Percentiles rank a stretch among this genome's conserved stretches.
Conservation (phyloP, 176 grass and related monocot genomes). For the Eleusine indica region DNA sequence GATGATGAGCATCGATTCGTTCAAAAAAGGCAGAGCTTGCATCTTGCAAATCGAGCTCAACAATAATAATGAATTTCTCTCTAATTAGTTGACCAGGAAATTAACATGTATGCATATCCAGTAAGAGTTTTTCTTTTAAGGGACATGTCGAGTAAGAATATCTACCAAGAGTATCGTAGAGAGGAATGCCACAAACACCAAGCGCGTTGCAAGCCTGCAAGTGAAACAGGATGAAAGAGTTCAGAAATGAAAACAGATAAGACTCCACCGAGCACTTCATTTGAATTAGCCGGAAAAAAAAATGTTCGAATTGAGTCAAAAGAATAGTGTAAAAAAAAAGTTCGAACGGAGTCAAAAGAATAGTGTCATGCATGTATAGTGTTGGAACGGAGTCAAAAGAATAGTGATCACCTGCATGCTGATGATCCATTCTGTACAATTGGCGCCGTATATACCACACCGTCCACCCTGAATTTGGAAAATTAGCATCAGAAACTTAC, state of each 20-base stretch:
- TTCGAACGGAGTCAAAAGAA: no score
- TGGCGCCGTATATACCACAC: constrained; percentile 80
- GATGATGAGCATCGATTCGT: not conserved
- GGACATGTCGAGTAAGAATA: not conserved
- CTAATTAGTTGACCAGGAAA: no score
- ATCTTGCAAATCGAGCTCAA: not conserved
- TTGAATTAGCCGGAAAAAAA: not conserved
- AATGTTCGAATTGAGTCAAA: not conserved
- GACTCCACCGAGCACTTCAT: not conserved
- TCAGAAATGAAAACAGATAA: not conserved
- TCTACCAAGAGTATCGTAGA: constrained; percentile 90
- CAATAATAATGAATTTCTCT: not conserved
- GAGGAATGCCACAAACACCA: constrained; percentile 80
- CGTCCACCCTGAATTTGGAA: constrained; percentile 52
- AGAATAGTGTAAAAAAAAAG: not conserved
- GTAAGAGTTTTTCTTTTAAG: no score
- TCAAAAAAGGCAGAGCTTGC: no score
- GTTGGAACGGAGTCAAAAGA: no score
- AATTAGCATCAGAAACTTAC: not conserved
- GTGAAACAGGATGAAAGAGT: not conserved
- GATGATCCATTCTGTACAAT: constrained; percentile 88
- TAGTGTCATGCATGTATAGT: not conserved
- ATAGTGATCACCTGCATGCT: constrained; percentile 66
- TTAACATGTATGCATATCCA: no score
- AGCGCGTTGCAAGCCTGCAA: constrained; percentile 87